Evolutionary conservation across 2,329 filamentous ascomycete genomes (phyloP).

Genomic region (Trichoderma brevicompactum): DNA sequence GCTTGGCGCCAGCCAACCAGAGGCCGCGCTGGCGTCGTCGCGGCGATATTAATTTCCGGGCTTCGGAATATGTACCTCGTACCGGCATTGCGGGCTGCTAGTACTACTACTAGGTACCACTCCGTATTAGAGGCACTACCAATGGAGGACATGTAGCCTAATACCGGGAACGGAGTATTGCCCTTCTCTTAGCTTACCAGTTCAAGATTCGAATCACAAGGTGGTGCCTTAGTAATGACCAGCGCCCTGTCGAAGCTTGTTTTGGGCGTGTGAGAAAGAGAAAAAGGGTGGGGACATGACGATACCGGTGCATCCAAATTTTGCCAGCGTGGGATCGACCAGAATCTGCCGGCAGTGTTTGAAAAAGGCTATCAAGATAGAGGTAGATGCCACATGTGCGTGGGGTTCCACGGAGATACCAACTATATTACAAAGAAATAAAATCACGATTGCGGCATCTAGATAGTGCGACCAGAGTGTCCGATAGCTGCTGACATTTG

Average conservation of each 20-base stretch:
- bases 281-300: constrained; percentile 16
- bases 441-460: too few relatives aligned
- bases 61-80: not conserved
- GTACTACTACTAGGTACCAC: not conserved
- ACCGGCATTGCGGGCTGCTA: not conserved
- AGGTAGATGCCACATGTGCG: not conserved
- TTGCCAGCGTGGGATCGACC: not conserved
- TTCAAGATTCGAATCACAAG: too few relatives aligned
- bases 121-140: too few relatives aligned
- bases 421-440: not conserved
- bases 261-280: constrained; percentile 4
- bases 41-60: constrained; percentile 29
- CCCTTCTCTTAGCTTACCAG: too few relatives aligned
- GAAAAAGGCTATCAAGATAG: not conserved
- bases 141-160: too few relatives aligned
- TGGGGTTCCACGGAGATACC: not conserved
- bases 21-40: constrained; percentile 9
- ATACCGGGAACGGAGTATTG: too few relatives aligned
- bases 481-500: not conserved
- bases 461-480: too few relatives aligned
- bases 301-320: not conserved
- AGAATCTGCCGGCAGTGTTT: constrained; percentile 11
- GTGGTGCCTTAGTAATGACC: too few relatives aligned
- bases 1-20: constrained; percentile 38
- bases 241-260: constrained; percentile 10